phyloP scores from a whole-genome alignment of 495 filamentous ascomycete genomes.

The Neurospora sp. region DNA sequence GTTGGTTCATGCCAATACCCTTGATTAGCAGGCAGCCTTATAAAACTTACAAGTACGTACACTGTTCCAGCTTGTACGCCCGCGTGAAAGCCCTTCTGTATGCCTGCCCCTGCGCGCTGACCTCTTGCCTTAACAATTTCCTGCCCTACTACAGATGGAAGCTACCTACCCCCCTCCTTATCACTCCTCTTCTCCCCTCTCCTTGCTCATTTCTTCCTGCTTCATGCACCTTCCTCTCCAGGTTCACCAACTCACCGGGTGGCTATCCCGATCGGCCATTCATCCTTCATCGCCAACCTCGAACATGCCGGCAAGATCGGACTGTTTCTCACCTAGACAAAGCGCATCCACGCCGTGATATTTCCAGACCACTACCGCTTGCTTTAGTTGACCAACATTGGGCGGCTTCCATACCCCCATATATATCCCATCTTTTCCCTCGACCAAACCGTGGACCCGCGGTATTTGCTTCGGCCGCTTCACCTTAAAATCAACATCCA shows the following conservation, averaged over 20 bases:
- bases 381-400: not conserved
- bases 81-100: not conserved
- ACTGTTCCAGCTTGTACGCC: not conserved
- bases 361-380: not conserved
- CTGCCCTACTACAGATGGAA: not conserved
- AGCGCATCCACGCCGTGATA: not conserved
- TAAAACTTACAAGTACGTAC: not conserved
- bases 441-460: not conserved
- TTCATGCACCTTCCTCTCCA: not conserved
- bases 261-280: not conserved
- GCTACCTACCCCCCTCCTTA: not conserved
- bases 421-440: not conserved
- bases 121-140: not conserved
- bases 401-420: not conserved
- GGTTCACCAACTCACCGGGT: not conserved
- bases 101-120: not conserved
- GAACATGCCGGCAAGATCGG: not conserved
- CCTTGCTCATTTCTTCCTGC: not conserved
- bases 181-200: not conserved
- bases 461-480: not conserved
- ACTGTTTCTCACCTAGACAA: not conserved
- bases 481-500: not conserved
- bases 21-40: not conserved
- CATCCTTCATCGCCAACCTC: not conserved
- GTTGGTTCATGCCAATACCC: not conserved